Percentiles rank a stretch among this genome's conserved stretches.
These are phyloP conservation scores for Aureobasidium sp. DNA, from an alignment of 2,329 filamentous ascomycete species.

Conservation along the genomic window DNA sequence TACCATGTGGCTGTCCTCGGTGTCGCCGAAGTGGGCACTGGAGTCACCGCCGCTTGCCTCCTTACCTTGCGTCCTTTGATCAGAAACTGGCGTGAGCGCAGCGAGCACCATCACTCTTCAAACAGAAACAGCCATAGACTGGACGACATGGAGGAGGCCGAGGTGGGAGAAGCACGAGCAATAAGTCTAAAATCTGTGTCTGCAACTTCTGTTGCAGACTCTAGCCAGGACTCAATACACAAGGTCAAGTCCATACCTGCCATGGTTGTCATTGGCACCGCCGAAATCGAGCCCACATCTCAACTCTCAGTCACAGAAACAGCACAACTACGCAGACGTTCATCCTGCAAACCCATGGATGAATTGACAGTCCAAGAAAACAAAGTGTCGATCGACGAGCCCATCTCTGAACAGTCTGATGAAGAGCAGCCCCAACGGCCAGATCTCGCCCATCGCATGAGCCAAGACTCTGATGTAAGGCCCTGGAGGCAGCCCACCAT, in stretches of 20 bases:
- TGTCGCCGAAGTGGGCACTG: conserved; percentile 26
- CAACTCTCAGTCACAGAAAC: not conserved
- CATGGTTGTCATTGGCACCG: not conserved
- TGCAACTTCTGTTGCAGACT: not conserved
- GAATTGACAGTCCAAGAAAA: not conserved
- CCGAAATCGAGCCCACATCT: not conserved
- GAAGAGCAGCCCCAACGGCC: not conserved
- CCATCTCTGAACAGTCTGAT: not conserved
- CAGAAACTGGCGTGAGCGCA: not conserved
- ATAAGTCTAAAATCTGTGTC: not conserved
- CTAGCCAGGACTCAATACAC: not conserved
- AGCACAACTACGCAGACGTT: not conserved
- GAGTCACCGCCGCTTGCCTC: conserved; percentile 26
- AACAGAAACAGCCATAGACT: not conserved
- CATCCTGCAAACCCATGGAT: not conserved
- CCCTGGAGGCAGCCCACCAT: not conserved
- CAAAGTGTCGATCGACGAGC: not conserved
- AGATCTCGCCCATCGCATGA: not conserved
- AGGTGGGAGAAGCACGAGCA: not conserved
- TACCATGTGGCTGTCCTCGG: conserved; percentile 21
- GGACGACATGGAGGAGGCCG: not conserved
- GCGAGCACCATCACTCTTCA: not conserved
- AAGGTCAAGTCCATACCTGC: not conserved
- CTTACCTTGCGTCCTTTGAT: conserved; percentile 28
- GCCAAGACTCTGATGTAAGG: not conserved